Evolutionary conservation across 208 protist species (phyloP).

Genomic region (Crithidia sp.): DNA sequence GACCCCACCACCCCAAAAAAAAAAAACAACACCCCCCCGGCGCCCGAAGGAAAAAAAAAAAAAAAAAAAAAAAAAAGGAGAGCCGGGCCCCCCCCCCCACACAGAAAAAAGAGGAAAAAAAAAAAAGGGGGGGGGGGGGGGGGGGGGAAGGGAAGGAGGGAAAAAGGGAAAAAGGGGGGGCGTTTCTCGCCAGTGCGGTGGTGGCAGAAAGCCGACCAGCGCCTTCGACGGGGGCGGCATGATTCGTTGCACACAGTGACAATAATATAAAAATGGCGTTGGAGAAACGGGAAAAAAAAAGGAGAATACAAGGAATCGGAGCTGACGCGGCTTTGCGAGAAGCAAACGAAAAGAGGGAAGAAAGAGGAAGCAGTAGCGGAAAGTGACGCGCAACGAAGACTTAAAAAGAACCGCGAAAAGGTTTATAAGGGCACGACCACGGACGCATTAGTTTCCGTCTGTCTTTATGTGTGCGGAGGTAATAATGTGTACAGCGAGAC

Average conservation of each 20-base stretch:
- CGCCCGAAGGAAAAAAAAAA: too few relatives aligned
- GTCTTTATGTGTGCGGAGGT: not conserved
- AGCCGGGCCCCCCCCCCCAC: too few relatives aligned
- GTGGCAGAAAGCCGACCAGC: conserved; percentile 29
- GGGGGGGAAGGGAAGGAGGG: too few relatives aligned
- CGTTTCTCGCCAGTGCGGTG: conserved; percentile 63
- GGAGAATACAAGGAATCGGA: not conserved
- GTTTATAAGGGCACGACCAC: too few relatives aligned
- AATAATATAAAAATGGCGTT: not conserved
- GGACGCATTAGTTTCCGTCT: not conserved
- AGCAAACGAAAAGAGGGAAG: not conserved
- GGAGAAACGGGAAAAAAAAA: not conserved
- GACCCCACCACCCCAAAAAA: too few relatives aligned
- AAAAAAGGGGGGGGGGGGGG: too few relatives aligned
- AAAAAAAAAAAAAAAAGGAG: too few relatives aligned
- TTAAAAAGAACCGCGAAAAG: too few relatives aligned
- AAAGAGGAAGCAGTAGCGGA: not conserved
- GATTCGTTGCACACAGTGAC: not conserved
- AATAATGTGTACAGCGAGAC: not conserved
- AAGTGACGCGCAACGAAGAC: too few relatives aligned
- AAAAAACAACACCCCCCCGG: too few relatives aligned
- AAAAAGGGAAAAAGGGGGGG: too few relatives aligned
- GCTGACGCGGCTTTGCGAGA: not conserved
- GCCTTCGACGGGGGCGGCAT: not conserved
- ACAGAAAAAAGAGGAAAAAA: too few relatives aligned